Percentiles rank a stretch among this genome's conserved stretches.
Evolutionary conservation across 2,329 filamentous ascomycete genomes (phyloP).

Genomic region (Dendryphion nanum): DNA sequence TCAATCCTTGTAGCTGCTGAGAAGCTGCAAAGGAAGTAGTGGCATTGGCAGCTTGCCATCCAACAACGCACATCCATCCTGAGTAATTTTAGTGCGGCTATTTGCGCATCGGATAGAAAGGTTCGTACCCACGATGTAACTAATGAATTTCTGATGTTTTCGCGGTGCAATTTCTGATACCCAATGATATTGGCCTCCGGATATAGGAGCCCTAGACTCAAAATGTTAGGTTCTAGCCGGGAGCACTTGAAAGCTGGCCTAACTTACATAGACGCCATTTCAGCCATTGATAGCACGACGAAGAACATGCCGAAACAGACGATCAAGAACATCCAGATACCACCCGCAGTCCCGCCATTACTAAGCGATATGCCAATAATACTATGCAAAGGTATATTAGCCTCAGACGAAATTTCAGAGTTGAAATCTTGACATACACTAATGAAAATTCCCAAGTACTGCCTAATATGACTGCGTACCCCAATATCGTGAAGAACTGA

Average conservation of each 20-base stretch:
- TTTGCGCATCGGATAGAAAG: neutral
- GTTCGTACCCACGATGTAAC: conserved; percentile 30
- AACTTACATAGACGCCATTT: conserved; percentile 37
- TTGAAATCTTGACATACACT: too few relatives aligned
- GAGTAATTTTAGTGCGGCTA: conserved; percentile 1
- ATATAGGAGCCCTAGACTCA: too few relatives aligned
- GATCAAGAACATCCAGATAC: conserved; percentile 25
- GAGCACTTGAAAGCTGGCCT: neutral
- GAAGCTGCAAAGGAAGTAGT: conserved; percentile 16
- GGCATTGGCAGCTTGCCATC: conserved; percentile 37
- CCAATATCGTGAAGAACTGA: too few relatives aligned
- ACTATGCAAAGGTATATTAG: conserved; percentile 14
- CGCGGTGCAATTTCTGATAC: conserved; percentile 37
- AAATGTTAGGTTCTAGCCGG: neutral
- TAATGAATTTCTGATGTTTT: conserved; percentile 34
- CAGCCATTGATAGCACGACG: conserved; percentile 24
- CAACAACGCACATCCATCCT: conserved; percentile 41
- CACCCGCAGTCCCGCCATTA: conserved; percentile 28
- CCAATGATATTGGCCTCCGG: too few relatives aligned
- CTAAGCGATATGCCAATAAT: too few relatives aligned
- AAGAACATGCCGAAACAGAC: conserved; percentile 23
- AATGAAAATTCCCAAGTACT: too few relatives aligned
- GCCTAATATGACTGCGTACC: too few relatives aligned
- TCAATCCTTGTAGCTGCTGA: conserved; percentile 22
- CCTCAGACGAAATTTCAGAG: conserved; percentile 17